phyloP scores from a whole-genome alignment of 1,139 yeast species.

The Hansenula sp. region DNA sequence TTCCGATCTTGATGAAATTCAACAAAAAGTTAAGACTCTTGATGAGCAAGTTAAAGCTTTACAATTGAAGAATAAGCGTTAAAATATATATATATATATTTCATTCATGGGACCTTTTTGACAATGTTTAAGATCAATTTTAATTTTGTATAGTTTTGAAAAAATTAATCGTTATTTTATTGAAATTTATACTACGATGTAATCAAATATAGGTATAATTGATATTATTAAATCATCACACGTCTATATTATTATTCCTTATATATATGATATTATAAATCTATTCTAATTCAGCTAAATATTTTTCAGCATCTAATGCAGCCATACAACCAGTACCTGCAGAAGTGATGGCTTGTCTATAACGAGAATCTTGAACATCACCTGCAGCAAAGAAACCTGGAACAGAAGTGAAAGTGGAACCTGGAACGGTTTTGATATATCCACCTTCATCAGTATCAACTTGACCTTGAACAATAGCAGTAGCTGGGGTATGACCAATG shows the following conservation, averaged over 20 bases:
- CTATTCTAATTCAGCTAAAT: constrained; percentile 64
- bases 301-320: constrained; percentile 90
- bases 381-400: constrained; percentile 98
- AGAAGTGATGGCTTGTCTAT: constrained; percentile 98
- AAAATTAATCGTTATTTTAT: too few relatives aligned
- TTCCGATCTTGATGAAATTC: constrained; percentile 89
- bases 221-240: not conserved
- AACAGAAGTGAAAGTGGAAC: constrained; percentile 81
- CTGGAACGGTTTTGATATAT: constrained; percentile 84
- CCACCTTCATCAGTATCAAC: constrained; percentile 84
- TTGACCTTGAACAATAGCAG: constrained; percentile 72
- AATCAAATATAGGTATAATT: too few relatives aligned
- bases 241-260: not conserved
- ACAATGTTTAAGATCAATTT: too few relatives aligned
- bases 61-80: constrained; percentile 44
- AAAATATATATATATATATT: not conserved
- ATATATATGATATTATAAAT: too few relatives aligned
- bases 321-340: constrained; percentile 99
- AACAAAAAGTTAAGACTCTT: constrained; percentile 61
- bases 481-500: constrained; percentile 96
- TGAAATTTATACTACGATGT: too few relatives aligned
- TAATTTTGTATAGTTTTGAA: too few relatives aligned
- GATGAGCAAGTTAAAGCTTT: constrained; percentile 72
- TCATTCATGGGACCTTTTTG: too few relatives aligned
- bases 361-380: constrained; percentile 95